Percentiles rank a stretch among this genome's conserved stretches.
Evolutionary conservation across 2,329 filamentous ascomycete genomes (phyloP).

Genomic region (Berkeleyomyces basicola): DNA sequence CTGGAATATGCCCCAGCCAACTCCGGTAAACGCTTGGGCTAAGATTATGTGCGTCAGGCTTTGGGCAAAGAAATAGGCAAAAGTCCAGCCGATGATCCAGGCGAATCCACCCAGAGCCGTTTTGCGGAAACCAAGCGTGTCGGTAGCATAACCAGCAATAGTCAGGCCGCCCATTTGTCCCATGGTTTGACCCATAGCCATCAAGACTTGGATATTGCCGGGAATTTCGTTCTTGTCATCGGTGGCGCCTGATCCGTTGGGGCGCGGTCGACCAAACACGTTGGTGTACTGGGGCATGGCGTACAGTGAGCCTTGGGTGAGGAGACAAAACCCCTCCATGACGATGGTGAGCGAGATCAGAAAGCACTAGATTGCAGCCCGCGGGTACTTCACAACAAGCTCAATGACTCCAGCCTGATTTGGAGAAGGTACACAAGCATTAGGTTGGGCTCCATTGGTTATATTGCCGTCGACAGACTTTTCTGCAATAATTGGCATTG

Average conservation of each 20-base stretch:
- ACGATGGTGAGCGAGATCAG: slow-evolving; percentile 14
- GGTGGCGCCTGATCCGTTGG: background rate
- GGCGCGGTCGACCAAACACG: slow-evolving; percentile 19
- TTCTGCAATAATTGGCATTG: background rate
- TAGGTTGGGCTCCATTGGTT: background rate
- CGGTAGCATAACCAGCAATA: slow-evolving; percentile 26
- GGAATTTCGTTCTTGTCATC: slow-evolving; percentile 23
- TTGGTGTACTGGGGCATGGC: slow-evolving; percentile 19
- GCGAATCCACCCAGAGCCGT: slow-evolving; percentile 25
- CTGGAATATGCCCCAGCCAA: slow-evolving; percentile 26
- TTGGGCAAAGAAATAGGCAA: slow-evolving; percentile 26
- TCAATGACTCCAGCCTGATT: background rate
- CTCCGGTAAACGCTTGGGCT: slow-evolving; percentile 25
- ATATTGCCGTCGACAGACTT: background rate
- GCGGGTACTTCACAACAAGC: slow-evolving; percentile 9
- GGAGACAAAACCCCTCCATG: slow-evolving; percentile 14
- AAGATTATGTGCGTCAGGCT: slow-evolving; percentile 22
- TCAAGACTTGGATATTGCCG: slow-evolving; percentile 29
- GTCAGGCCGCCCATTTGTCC: slow-evolving; percentile 31
- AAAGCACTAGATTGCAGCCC: slow-evolving; percentile 12
- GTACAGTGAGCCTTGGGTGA: slow-evolving; percentile 15
- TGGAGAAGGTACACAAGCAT: background rate
- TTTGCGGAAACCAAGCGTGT: slow-evolving; percentile 24
- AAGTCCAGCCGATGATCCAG: slow-evolving; percentile 24
- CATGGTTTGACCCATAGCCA: slow-evolving; percentile 26